Evolutionary conservation across 2,329 filamentous ascomycete species (phyloP).

Genomic region (Aspergillus awamori): DNA sequence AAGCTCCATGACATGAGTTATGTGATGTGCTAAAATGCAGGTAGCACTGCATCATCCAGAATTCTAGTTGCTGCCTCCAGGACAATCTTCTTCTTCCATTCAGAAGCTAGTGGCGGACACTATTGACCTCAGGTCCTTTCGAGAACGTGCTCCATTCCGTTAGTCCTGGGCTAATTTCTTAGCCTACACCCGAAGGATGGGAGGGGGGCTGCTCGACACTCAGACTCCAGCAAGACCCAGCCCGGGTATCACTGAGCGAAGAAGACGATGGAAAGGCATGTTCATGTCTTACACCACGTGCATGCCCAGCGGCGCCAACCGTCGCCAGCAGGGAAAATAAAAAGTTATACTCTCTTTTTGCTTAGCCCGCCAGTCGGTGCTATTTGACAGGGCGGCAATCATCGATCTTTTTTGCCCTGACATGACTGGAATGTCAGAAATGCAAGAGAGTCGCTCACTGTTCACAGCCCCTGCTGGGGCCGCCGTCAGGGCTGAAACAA

Average conservation of each 20-base stretch:
- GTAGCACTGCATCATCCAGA: background rate
- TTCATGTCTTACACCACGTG: slow-evolving; percentile 6
- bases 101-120: slow-evolving; percentile 5
- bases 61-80: background rate
- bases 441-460: background rate
- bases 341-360: background rate
- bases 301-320: background rate
- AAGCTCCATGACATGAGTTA: background rate
- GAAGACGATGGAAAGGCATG: background rate
- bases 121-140: slow-evolving; percentile 2
- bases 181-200: background rate
- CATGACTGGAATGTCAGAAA: slow-evolving; percentile 11
- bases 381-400: slow-evolving; percentile 3
- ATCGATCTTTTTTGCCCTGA: slow-evolving; percentile 9
- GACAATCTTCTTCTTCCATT: background rate
- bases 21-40: background rate
- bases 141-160: slow-evolving; percentile 6
- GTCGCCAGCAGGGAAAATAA: background rate
- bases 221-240: background rate
- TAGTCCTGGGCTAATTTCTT: slow-evolving; percentile 4
- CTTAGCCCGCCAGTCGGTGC: background rate
- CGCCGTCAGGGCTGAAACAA: slow-evolving; percentile 16
- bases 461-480: background rate
- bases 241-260: background rate
- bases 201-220: background rate